Evolutionary conservation across 2,329 filamentous ascomycete genomes (phyloP), one percentile per base, ranked within the genome.

Genomic region (Epichloe bromicola): DNA sequence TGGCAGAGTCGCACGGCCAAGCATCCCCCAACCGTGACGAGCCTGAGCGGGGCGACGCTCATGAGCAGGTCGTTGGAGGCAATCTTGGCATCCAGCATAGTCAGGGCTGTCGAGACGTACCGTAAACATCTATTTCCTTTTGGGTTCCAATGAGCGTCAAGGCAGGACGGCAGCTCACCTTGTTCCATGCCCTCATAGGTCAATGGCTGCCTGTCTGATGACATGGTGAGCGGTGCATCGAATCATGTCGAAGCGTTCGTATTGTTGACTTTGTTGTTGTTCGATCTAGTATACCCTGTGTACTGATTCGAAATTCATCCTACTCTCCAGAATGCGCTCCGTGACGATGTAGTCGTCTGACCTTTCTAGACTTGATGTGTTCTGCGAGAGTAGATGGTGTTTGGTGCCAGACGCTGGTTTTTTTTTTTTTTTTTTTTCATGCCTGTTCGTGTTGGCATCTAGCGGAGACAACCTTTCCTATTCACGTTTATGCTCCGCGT

Each of bases 11-110:
- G 55, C 15, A 61, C 57, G 8, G 61, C 53, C 19, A 63, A 42
- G 39, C 48, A 55, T 14, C 60, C 59, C 59, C 58, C 60, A 3
- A 60, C 52, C 3, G 55, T 52, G 40, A 63, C 55, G 52, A 63
- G 56, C 12, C 59, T 55, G 39, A 63, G 53, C 8, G 61, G 61
- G 6, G 59, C 59, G 14, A 63, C 50, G 39, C 58, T 59, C 56
- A 59, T 59, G 30, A 63, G 54, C 19, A 61, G 51, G 26, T 61
- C 57, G 17, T 55, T 60, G 40, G 53, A 52, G 12, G 55, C 56
- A 17, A 62, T 56, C n/a, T 58, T 53, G 14, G 46, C 47, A 36
- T 62, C 57, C 10, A 62, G 55, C 11, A 57, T 54, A 17, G 48
- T 38, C 20, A 62, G 52, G 17, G 54, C 58, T 61, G 30, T 40